Conservation (phyloP, 352 stramenopile genomes). For the Phytophthora constricta region DNA sequence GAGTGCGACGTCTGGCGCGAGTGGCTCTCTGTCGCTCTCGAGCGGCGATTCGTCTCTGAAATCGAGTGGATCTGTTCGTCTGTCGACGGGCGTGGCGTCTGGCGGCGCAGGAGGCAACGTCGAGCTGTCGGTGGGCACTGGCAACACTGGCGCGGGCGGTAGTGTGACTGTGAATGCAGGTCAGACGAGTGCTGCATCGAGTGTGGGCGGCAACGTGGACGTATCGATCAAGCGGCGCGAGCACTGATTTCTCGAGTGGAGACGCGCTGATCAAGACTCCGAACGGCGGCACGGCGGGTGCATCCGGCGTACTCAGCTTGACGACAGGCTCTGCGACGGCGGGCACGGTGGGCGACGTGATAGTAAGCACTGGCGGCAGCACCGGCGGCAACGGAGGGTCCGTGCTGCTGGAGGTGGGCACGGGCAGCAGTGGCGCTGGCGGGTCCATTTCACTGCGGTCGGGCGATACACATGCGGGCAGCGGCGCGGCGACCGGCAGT, state of each 20-base stretch:
- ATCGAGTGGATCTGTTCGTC: background rate
- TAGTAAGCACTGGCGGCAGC: conserved; percentile 22
- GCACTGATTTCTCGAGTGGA: conserved; percentile 9
- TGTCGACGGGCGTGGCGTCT: conserved; percentile 10
- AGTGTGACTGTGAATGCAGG: conserved; percentile 12
- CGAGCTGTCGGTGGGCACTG: conserved; percentile 5
- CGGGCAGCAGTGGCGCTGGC: conserved; percentile 16
- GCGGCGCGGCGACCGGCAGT: background rate
- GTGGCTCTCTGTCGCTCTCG: conserved; percentile 6
- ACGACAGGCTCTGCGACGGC: conserved; percentile 27
- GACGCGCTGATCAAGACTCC: background rate
- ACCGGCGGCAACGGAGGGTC: conserved; percentile 24
- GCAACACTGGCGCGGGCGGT: conserved; percentile 4
- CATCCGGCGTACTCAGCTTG: conserved; percentile 7
- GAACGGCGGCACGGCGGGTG: background rate
- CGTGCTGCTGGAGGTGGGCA: conserved; percentile 7
- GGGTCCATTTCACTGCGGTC: conserved; percentile 29
- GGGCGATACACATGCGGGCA: background rate
- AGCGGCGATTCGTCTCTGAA: background rate
- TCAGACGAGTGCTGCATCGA: conserved; percentile 8
- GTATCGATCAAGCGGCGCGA: conserved; percentile 2
- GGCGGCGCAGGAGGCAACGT: conserved; percentile 9
- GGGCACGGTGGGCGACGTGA: conserved; percentile 11
- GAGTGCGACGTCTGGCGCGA: background rate
- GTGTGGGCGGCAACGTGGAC: background rate